phyloP scores from a whole-genome alignment of 2,329 filamentous ascomycete genomes.

The Monosporascus sp. region DNA sequence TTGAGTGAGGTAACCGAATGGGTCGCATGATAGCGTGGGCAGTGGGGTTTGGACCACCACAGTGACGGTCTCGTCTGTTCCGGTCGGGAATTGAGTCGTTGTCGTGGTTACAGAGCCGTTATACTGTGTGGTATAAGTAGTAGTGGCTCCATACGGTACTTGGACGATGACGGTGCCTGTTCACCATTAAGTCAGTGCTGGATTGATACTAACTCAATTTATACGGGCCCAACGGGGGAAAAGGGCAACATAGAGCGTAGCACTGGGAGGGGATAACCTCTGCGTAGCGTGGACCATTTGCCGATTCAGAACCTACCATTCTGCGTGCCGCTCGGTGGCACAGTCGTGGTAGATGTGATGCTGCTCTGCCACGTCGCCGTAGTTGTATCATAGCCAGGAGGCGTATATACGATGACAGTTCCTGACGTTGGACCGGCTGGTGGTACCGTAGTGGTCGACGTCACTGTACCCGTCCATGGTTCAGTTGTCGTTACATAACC shows the following conservation, averaged over 20 bases:
- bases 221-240: no score
- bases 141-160: neutral
- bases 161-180: slow-evolving; percentile 1
- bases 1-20: slow-evolving; percentile 13
- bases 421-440: neutral
- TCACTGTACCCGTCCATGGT: neutral
- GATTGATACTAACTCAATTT: no score
- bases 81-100: neutral
- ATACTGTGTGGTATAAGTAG: neutral
- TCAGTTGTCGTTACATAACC: neutral
- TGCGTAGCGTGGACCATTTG: no score
- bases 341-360: neutral
- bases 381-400: neutral
- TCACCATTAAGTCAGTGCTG: neutral
- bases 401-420: neutral
- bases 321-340: neutral
- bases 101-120: neutral
- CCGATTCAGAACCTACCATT: no score
- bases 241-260: no score
- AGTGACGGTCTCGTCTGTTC: neutral
- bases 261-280: no score
- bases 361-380: neutral
- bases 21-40: slow-evolving; percentile 8
- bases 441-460: neutral
- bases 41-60: neutral